Percentiles rank a stretch among this genome's conserved stretches.
Evolutionary conservation across 352 stramenopile genomes (phyloP).

Genomic region (Globisporangium rhizosaccharum): DNA sequence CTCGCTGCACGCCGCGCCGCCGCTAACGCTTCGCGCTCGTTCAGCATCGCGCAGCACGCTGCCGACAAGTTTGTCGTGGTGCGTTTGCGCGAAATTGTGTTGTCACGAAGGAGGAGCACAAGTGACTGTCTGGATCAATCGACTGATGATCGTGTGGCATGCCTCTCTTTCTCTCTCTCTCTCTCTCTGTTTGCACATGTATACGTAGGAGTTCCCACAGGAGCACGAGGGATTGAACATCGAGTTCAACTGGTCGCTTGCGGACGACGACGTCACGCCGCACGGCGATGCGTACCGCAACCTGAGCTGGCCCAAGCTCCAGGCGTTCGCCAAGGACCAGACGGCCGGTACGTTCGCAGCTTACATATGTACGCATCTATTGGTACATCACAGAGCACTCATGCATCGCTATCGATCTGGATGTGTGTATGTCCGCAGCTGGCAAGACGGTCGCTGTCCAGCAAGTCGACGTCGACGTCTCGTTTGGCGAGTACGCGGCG

Average conservation of each 20-base stretch:
- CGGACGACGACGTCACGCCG: slow-evolving; percentile 74
- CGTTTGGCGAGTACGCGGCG: slow-evolving; percentile 62
- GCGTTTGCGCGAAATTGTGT: slow-evolving; percentile 8
- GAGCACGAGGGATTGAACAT: slow-evolving; percentile 80
- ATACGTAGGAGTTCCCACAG: slow-evolving; percentile 56
- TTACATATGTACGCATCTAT: too few species aligned
- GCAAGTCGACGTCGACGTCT: slow-evolving; percentile 61
- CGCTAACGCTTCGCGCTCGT: slow-evolving; percentile 20
- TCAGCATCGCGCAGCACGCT: slow-evolving; percentile 49
- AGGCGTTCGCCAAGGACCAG: slow-evolving; percentile 55
- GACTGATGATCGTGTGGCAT: background rate
- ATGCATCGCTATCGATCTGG: background rate
- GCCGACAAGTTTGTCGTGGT: slow-evolving; percentile 80
- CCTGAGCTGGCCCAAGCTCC: slow-evolving; percentile 59
- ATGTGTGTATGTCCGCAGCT: slow-evolving; percentile 18
- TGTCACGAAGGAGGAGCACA: too few species aligned
- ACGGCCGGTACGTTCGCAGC: slow-evolving; percentile 31
- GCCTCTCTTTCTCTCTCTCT: background rate
- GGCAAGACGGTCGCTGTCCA: slow-evolving; percentile 50
- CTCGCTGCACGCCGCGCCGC: slow-evolving; percentile 30
- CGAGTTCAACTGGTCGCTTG: slow-evolving; percentile 85
- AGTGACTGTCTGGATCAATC: slow-evolving; percentile 1
- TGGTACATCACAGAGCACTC: background rate
- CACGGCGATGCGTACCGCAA: slow-evolving; percentile 77
- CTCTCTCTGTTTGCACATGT: background rate